These are phyloP conservation scores for Annona cherimola DNA, from an alignment of 164 flowering plant species.

Conservation along the genomic window DNA sequence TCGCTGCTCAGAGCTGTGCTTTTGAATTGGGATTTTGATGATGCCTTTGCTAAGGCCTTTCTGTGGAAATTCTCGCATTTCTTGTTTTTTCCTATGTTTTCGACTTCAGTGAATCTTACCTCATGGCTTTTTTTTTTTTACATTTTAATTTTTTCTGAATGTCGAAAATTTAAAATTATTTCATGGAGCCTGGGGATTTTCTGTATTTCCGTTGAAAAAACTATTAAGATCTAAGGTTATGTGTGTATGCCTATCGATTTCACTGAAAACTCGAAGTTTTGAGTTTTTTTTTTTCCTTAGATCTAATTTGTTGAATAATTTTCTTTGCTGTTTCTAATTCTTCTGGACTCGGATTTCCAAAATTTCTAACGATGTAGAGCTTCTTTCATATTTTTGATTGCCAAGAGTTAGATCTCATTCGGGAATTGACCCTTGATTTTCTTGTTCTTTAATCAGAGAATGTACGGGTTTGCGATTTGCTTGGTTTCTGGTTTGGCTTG, in stretches of 20 bases:
- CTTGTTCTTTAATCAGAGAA: conserved; percentile 40
- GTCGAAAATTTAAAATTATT: too few relatives aligned
- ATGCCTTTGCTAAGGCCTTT: neutral
- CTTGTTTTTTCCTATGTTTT: neutral
- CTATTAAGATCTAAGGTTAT: neutral
- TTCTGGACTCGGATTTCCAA: neutral
- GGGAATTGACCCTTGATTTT: neutral
- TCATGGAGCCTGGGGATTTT: neutral
- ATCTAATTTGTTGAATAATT: too few relatives aligned
- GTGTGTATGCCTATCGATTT: too few relatives aligned
- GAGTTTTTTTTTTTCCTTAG: too few relatives aligned
- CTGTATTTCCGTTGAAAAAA: neutral
- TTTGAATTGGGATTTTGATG: neutral
- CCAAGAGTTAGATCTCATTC: neutral
- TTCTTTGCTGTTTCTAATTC: neutral
- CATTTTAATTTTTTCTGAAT: too few relatives aligned
- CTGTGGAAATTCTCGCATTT: neutral
- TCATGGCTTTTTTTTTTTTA: too few relatives aligned
- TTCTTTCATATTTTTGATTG: neutral
- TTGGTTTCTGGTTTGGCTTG: conserved; percentile 73
- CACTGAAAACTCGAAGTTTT: neutral
- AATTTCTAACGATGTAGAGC: neutral
- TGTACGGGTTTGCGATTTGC: conserved; percentile 80
- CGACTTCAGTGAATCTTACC: neutral
- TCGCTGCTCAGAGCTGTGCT: neutral